Conservation (phyloP, 2,329 filamentous ascomycete species). For the Colletotrichum lupini region DNA sequence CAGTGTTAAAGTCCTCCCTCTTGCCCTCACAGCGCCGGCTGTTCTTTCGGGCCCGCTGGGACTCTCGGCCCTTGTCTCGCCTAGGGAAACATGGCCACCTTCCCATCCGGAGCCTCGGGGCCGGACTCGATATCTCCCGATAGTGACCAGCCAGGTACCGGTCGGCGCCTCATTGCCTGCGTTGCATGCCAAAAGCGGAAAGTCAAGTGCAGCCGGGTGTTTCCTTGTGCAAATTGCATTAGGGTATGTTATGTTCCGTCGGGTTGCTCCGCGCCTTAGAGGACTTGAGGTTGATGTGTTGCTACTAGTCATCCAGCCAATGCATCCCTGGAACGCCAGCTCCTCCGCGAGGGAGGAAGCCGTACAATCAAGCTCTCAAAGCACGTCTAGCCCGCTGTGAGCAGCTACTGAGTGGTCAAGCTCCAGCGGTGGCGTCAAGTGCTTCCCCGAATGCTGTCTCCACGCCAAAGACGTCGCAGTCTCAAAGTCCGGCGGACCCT, state of each 20-base stretch:
- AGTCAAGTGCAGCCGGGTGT: not conserved
- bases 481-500: not conserved
- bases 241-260: not conserved
- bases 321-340: not conserved
- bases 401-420: not conserved
- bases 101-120: not conserved
- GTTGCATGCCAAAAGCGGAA: not conserved
- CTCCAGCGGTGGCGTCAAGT: not conserved
- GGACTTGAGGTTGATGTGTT: not conserved
- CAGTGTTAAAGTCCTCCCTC: not conserved
- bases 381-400: not conserved
- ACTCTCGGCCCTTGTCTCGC: not conserved
- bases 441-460: not conserved
- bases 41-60: not conserved
- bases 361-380: not conserved
- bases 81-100: not conserved
- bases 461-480: not conserved
- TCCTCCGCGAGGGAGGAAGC: not conserved
- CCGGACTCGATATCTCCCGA: not conserved
- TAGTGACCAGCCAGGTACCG: not conserved
- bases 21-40: not conserved
- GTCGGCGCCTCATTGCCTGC: not conserved
- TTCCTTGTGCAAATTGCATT: not conserved
- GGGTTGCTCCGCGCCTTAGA: not conserved
- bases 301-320: not conserved